Evolutionary conservation across 176 grass and related monocot genomes (phyloP).

Genomic region (Secale cereale): DNA sequence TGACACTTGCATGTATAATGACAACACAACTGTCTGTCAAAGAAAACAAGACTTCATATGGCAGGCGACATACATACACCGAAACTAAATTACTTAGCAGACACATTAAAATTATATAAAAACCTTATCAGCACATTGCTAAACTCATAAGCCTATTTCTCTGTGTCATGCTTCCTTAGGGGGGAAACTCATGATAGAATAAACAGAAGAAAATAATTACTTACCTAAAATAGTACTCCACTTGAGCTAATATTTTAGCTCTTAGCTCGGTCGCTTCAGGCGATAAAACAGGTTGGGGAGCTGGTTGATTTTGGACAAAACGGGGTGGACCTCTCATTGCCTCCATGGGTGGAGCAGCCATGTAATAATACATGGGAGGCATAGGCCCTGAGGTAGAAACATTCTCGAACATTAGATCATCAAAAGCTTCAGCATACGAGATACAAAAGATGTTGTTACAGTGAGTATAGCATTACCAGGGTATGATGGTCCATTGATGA

Average conservation of each 20-base stretch:
- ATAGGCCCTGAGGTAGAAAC: conserved; percentile 49
- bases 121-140: neutral
- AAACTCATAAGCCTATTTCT: neutral
- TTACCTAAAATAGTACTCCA: conserved; percentile 84
- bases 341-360: conserved; percentile 57
- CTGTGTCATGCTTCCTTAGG: neutral
- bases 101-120: neutral
- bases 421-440: conserved; percentile 11
- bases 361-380: conserved; percentile 67
- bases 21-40: neutral
- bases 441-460: neutral
- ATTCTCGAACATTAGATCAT: conserved; percentile 11
- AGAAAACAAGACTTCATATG: neutral
- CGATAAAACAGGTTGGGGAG: conserved; percentile 36
- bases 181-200: neutral
- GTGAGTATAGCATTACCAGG: conserved; percentile 50
- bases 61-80: neutral
- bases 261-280: conserved; percentile 45
- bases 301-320: conserved; percentile 38
- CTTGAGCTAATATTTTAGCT: conserved; percentile 59
- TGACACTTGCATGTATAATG: neutral
- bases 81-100: neutral
- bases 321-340: conserved; percentile 43
- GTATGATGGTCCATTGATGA: conserved; percentile 50
- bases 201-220: conserved; percentile 6